Conservation (phyloP, 2,329 filamentous ascomycete species). For the Penicillium hordei region DNA sequence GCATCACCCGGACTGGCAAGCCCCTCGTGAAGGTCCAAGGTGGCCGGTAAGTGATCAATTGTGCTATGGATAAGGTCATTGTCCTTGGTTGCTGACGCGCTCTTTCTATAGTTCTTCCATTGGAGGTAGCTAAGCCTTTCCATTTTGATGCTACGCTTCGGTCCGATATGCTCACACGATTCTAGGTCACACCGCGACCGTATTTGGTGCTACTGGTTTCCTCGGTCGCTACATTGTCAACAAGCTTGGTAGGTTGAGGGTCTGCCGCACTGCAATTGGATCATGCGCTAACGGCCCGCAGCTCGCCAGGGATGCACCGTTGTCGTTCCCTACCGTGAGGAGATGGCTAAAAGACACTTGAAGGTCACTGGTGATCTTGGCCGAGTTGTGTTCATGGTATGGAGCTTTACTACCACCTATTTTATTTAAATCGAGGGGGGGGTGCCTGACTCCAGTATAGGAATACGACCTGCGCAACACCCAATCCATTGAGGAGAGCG, state of each 20-base stretch:
- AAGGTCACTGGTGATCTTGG: conserved; percentile 96
- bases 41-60: conserved; percentile 68
- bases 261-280: neutral
- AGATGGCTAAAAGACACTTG: conserved; percentile 95
- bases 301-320: conserved; percentile 93
- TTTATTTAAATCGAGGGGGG: neutral
- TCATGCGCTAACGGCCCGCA: conserved; percentile 44
- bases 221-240: conserved; percentile 97
- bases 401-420: neutral
- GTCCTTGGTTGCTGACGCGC: conserved; percentile 24
- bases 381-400: conserved; percentile 78
- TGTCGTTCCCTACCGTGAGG: conserved; percentile 88
- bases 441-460: conserved; percentile 44
- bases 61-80: neutral
- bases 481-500: conserved; percentile 90
- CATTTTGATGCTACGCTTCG: conserved; percentile 18
- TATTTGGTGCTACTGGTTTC: conserved; percentile 96
- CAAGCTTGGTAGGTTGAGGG: conserved; percentile 65
- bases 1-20: conserved; percentile 94
- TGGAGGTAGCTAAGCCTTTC: conserved; percentile 63
- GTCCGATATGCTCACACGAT: conserved; percentile 30
- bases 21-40: conserved; percentile 85
- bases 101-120: conserved; percentile 66
- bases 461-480: conserved; percentile 96
- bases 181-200: conserved; percentile 88